Base-by-base conservation (phyloP, 176 grass and related monocot species). In the Aegilops speltoides region DNA sequence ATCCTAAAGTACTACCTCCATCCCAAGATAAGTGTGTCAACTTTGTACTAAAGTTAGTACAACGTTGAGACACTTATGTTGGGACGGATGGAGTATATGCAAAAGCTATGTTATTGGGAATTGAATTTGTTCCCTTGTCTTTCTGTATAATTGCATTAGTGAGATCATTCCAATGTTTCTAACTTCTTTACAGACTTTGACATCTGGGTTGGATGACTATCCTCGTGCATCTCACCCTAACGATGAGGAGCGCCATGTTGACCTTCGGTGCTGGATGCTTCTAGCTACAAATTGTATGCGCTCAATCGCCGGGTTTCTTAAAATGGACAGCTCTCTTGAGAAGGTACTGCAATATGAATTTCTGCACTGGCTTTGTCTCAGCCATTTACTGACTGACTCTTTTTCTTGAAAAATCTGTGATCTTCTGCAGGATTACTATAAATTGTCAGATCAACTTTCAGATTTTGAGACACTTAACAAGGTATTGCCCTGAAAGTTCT, bases 211-310 rank as follows among this genome's bases (percentile, higher is more conserved):
- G 78, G 97, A 98, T 87, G 97, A 98, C 64, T 96, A 92, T 90
- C 97, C 94, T 74, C 93, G 97, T 82, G 93, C 93, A 86, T 98
- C 97, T 52, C 97, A 98, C 78, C 97, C 97, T 77, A 94, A 86
- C 85, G 94, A 96, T 41, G 94, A 98, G 45, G 97, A 98, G 74
- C 89, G 87, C 13, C 97, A 98, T 92, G 85, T 98, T 61, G 96
- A 98, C 76, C 84, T 98, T 80, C 93, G 87, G 26, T 98, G 91
- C 79, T 98, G 96, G 96, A 96, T 98, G 93, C 93, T 98, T 88
- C 88, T 98, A 31, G 90, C 96, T 89, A 79, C 96, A 76, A 93
- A 91, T 57, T 98, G 93, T 85, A 96, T 98, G 85, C 84, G 87
- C 80, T 98, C 93, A 68, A 94, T 98, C 50, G 89, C 87, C 7